Conservation (phyloP, 345 rosid species). For the Microthlaspi erraticum region DNA sequence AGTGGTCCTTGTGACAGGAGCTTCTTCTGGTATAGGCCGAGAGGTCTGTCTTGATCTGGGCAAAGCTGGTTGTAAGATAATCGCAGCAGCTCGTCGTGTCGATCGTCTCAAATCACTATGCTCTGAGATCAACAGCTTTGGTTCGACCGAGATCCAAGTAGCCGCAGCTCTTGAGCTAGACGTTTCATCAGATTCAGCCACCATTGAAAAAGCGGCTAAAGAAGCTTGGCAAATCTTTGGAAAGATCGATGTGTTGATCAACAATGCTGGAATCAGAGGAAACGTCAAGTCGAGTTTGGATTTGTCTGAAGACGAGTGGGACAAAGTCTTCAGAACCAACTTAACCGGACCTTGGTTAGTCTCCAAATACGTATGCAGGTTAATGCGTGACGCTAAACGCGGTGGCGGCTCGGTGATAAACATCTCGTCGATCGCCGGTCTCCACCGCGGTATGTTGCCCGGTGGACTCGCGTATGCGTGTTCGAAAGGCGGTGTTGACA, state of each 20-base stretch:
- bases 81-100: conserved; percentile 79
- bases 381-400: conserved; percentile 61
- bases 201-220: conserved; percentile 53
- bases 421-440: conserved; percentile 69
- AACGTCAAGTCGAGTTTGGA: conserved; percentile 38
- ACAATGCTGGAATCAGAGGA: conserved; percentile 84
- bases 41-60: conserved; percentile 78
- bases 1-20: conserved; percentile 89
- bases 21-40: conserved; percentile 80
- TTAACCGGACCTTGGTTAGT: conserved; percentile 80
- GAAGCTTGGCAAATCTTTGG: conserved; percentile 79
- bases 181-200: conserved; percentile 58
- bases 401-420: conserved; percentile 83
- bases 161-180: conserved; percentile 78
- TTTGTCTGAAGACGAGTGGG: conserved; percentile 68
- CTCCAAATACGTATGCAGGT: conserved; percentile 63
- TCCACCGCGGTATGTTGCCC: conserved; percentile 58
- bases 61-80: conserved; percentile 67
- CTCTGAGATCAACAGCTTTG: conserved; percentile 58
- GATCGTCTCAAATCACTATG: conserved; percentile 72
- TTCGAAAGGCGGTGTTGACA: conserved; percentile 64
- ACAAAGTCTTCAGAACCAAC: conserved; percentile 58
- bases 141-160: conserved; percentile 21
- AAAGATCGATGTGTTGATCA: conserved; percentile 68
- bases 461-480: conserved; percentile 66